Evolutionary conservation across 2,329 filamentous ascomycete genomes (phyloP), one percentile per base, ranked within the genome.

Genomic region (Curvularia hawaiiensis): DNA sequence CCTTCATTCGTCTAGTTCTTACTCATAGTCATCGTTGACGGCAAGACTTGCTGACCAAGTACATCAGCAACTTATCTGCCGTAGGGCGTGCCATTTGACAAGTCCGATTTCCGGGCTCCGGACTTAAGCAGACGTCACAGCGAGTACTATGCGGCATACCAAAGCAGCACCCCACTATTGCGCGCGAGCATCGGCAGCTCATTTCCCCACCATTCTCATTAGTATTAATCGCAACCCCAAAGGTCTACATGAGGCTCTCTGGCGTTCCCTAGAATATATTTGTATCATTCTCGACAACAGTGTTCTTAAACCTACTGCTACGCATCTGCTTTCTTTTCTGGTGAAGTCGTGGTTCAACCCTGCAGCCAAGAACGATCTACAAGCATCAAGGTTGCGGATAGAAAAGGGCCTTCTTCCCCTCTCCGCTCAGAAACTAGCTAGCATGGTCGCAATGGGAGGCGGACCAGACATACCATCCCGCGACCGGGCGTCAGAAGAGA

Each of bases 401-500:
- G 31, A 31, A n/a, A 31, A 31, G 10, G 30, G 26, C 26, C 20
- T 12, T 31, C 26, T 20, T 20, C 26, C 26, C 24, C 11, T 41
- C 38, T 30, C 28, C 28, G 33, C 35, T 18, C 4, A 16, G 18
- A 24, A 35, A 3, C 1, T 41, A 38, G 41, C 41, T 41, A 55
- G 50, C 26, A 73, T 72, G 69, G 63, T 66, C 55, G 74, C 61
- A 47, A 83, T 83, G 80, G 81, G 80, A 20, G 80, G 79, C 56
- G 79, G 78, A 51, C 65, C 72, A 50, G 70, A 69, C 47, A 39
- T 60, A 22, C 69, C 71, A 18, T 50, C 56, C 14, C 57, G 53
- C 39, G n/a, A 9, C 24, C 22, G 41, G 77, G 58, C 70, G 74
- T 54, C 74, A 46, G 61, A 59, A 56, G 50, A 62, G 48, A 62